Conservation (phyloP, 108 stramenopile genomes). For the Nitzschia inconspicua region DNA sequence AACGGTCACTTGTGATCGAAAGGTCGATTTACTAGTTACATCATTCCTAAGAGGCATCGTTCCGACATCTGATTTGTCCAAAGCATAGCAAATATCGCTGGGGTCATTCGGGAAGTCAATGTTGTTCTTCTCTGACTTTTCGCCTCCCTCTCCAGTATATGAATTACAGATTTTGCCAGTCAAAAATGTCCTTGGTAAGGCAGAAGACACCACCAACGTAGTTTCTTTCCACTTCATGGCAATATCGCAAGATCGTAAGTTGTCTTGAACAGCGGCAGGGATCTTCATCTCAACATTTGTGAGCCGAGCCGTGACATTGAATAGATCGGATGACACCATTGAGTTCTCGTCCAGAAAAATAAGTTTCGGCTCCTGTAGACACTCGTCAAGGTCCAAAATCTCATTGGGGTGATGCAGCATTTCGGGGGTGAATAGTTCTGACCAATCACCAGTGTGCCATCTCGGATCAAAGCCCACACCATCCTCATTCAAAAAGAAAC, state of each 20-base stretch:
- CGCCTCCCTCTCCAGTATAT: conserved; percentile 20
- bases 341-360: conserved; percentile 46
- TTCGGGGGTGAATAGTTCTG: conserved; percentile 32
- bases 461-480: conserved; percentile 47
- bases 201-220: conserved; percentile 54
- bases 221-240: conserved; percentile 39
- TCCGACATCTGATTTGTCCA: conserved; percentile 19
- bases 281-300: conserved; percentile 36
- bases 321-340: conserved; percentile 62
- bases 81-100: conserved; percentile 51
- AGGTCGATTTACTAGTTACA: no score
- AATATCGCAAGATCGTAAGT: conserved; percentile 54
- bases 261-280: conserved; percentile 45
- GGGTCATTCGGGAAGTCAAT: conserved; percentile 66
- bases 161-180: conserved; percentile 51
- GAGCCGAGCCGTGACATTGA: conserved; percentile 57
- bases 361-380: conserved; percentile 48
- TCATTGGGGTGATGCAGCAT: conserved; percentile 41
- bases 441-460: conserved; percentile 73
- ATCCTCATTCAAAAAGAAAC: conserved; percentile 28
- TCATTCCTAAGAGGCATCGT: conserved; percentile 15
- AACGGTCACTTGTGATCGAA: conserved; percentile 52
- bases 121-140: conserved; percentile 10
- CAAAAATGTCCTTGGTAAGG: conserved; percentile 62
- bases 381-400: conserved; percentile 36